Evolutionary conservation across 2,329 filamentous ascomycete species (phyloP).

Genomic region (Hypoxylon sp.): DNA sequence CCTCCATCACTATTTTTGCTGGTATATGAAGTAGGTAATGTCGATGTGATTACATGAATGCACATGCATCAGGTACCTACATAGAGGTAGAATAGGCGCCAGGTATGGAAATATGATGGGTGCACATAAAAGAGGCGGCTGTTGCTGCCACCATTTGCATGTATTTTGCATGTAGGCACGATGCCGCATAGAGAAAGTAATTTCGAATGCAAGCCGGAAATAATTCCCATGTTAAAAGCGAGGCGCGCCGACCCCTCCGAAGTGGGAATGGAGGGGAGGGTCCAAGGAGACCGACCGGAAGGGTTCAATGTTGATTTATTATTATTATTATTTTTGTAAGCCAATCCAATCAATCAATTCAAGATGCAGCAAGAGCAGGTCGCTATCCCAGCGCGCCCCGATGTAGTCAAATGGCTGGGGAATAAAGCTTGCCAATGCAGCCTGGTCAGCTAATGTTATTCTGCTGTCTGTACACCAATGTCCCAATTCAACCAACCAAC

Average conservation of each 20-base stretch:
- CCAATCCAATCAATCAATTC: conserved; percentile 27
- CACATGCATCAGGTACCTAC: conserved; percentile 4
- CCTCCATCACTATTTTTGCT: neutral
- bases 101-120: conserved; percentile 3
- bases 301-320: conserved; percentile 14
- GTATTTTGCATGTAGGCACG: neutral
- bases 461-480: neutral
- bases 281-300: conserved; percentile 23
- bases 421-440: neutral
- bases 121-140: conserved; percentile 5
- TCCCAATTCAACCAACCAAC: neutral
- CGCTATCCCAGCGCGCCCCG: neutral
- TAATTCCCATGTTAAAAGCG: conserved; percentile 30
- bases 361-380: conserved; percentile 8
- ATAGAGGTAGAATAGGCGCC: neutral
- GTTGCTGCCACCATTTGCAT: neutral
- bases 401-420: too few species aligned
- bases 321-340: neutral
- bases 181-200: neutral
- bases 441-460: neutral
- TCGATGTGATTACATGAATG: too few species aligned
- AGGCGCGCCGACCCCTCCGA: conserved; percentile 35
- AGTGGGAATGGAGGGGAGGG: conserved; percentile 9
- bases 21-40: neutral
- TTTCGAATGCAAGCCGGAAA: conserved; percentile 26